Base-by-base conservation (phyloP, 257 asterid genomes). In the Fraxinus anomala region DNA sequence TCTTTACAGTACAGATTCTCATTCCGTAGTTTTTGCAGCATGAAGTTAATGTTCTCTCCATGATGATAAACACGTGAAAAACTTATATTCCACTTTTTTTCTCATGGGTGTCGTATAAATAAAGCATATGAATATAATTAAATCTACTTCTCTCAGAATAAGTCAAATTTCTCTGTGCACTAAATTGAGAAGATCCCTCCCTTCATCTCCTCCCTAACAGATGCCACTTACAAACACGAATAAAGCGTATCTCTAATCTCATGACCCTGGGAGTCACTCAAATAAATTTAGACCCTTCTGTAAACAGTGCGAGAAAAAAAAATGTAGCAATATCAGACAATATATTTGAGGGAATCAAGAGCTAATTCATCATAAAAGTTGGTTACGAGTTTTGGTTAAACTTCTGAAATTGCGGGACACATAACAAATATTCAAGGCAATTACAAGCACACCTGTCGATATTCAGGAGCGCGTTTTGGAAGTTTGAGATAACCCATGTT, bases 401-500 rank as follows among this genome's bases (percentile, higher is more conserved):
- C 4, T 26, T 26, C 12, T 44, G 26, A 56, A 5, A 39, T 12
- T 28, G 1, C 16, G 3, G 23, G 34, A 68, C 33, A 17, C 12
- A 59, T 5, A 6, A 42, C 49, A 39, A 69, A 69, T 17, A 34
- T 10, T 26, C 30, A 56, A 68, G 80, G 40, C 79, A 56, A 31
- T 67, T 44, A 8, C 42, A 51, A 36, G 44, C 87, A 59, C n/a
- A 92, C 98, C 97, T 88, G 87, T 69, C 97, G 88, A 83, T 94
- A 94, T 1, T 88, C 91, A 78, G 98, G 98, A 82, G 84, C 93
- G 75, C 91, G 84, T 76, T 81, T 86, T 26, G 98, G 98, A 81
- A 77, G 87, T 77, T 92, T 94, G 84, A 92, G 97, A 82, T 92
- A 92, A 28, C 74, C 88, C 99, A 94, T 94, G 89, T 92, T 94